Percentiles rank a stretch among this genome's conserved stretches.
Conservation (phyloP, 768 basidiomycete genomes). For the Thelephora ganbajun region DNA sequence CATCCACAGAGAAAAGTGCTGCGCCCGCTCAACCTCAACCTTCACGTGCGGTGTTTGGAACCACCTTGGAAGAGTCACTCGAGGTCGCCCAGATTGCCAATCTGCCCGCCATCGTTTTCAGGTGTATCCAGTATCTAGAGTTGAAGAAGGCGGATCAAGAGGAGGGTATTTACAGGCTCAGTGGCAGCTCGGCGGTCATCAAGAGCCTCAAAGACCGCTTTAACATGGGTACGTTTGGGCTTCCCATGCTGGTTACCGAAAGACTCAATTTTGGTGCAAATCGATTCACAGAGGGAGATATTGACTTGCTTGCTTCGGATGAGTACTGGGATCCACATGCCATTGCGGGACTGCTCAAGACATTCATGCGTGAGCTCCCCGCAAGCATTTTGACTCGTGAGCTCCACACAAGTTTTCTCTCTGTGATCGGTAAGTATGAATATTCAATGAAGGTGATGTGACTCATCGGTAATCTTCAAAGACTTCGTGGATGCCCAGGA, state of each 20-base stretch:
- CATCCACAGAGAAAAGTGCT: slow-evolving; percentile 19
- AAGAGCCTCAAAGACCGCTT: slow-evolving; percentile 88
- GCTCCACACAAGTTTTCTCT: slow-evolving; percentile 79
- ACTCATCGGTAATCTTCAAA: slow-evolving; percentile 17
- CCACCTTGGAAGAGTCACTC: slow-evolving; percentile 76
- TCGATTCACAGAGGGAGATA: slow-evolving; percentile 70
- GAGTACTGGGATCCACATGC: slow-evolving; percentile 98
- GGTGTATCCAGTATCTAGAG: slow-evolving; percentile 91
- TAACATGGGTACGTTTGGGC: slow-evolving; percentile 54
- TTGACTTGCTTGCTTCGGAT: slow-evolving; percentile 75
- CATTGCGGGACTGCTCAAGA: slow-evolving; percentile 88
- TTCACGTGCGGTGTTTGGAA: slow-evolving; percentile 77
- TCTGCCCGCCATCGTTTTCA: slow-evolving; percentile 88
- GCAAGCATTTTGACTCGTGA: slow-evolving; percentile 87
- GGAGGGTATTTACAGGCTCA: slow-evolving; percentile 94
- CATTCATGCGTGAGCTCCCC: slow-evolving; percentile 86
- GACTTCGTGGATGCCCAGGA: slow-evolving; percentile 85
- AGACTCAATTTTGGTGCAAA: background rate
- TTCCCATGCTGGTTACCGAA: background rate
- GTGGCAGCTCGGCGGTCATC: slow-evolving; percentile 90
- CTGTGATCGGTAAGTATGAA: slow-evolving; percentile 70
- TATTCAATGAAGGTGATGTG: slow-evolving; percentile 2
- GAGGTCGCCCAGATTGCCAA: slow-evolving; percentile 82
- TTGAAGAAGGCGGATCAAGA: slow-evolving; percentile 89
- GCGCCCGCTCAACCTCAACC: slow-evolving; percentile 20